Conservation (phyloP, 1,139 yeast genomes). For the Magnusiomyces suaveolens region DNA sequence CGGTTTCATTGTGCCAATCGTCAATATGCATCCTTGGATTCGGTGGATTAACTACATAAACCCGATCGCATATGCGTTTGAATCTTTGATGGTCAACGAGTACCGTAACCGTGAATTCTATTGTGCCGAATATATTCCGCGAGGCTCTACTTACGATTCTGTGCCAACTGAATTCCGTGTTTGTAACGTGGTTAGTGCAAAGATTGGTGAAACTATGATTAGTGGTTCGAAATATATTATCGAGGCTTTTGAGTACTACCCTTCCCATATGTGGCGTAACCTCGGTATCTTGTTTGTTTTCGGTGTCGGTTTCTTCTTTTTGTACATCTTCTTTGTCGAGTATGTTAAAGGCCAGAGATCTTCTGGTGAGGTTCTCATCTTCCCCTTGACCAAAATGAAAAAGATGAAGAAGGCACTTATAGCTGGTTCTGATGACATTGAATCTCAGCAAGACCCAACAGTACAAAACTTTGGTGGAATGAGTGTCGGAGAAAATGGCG, state of each 20-base stretch:
- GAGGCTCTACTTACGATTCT: conserved; percentile 38
- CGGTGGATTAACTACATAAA: conserved; percentile 69
- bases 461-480: conserved; percentile 3
- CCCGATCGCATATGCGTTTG: conserved; percentile 62
- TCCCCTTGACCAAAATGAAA: conserved; percentile 40
- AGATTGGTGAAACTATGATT: conserved; percentile 46
- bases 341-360: conserved; percentile 65
- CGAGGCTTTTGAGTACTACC: conserved; percentile 41
- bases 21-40: conserved; percentile 66
- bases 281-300: conserved; percentile 60
- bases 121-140: conserved; percentile 44
- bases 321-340: conserved; percentile 53
- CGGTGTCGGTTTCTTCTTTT: conserved; percentile 43
- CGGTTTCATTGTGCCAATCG: conserved; percentile 66
- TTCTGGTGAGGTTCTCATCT: conserved; percentile 73
- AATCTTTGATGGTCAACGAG: conserved; percentile 58
- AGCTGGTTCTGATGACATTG: conserved; percentile 18
- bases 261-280: conserved; percentile 72
- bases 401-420: conserved; percentile 28
- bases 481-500: conserved; percentile 7
- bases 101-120: conserved; percentile 39
- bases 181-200: conserved; percentile 57
- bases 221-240: conserved; percentile 50
- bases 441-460: conserved; percentile 8
- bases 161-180: conserved; percentile 37